Evolutionary conservation across 2,329 filamentous ascomycete species (phyloP).

Genomic region (Fusarium sp.): DNA sequence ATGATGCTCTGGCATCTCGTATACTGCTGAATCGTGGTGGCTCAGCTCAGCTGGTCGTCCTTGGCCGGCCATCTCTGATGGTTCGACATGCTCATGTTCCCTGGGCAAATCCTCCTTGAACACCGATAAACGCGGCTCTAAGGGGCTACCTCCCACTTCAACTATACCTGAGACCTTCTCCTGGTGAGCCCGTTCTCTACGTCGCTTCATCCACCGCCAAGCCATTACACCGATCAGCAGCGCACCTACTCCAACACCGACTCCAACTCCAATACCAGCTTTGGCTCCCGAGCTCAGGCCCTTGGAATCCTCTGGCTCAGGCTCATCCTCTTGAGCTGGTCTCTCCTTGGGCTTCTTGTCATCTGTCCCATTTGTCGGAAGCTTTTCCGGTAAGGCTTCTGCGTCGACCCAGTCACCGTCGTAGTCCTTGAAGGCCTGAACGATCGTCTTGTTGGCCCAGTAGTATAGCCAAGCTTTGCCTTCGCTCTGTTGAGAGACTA

Average conservation of each 20-base stretch:
- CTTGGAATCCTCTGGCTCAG: rapidly evolving
- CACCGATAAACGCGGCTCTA: not conserved
- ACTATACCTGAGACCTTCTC: not conserved
- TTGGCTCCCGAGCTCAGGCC: not conserved
- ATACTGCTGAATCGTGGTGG: not conserved
- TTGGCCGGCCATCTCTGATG: not conserved
- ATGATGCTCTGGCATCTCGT: not conserved
- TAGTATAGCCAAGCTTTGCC: slow-evolving; percentile 3
- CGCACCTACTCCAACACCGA: not conserved
- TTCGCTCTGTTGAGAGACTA: not conserved
- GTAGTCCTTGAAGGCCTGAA: not conserved
- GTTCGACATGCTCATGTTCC: not conserved
- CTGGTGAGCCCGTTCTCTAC: not conserved
- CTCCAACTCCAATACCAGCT: not conserved
- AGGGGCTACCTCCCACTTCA: not conserved
- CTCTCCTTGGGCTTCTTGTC: not conserved
- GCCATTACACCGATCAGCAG: not conserved
- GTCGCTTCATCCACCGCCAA: not conserved
- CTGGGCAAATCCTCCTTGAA: not conserved
- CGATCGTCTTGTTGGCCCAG: slow-evolving; percentile 3
- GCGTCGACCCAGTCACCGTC: not conserved
- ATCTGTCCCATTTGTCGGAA: not conserved
- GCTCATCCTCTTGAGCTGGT: not conserved
- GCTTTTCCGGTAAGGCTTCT: not conserved
- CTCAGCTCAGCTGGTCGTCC: not conserved